Conservation (phyloP, 306 rosid species). For the Senna siamea region DNA sequence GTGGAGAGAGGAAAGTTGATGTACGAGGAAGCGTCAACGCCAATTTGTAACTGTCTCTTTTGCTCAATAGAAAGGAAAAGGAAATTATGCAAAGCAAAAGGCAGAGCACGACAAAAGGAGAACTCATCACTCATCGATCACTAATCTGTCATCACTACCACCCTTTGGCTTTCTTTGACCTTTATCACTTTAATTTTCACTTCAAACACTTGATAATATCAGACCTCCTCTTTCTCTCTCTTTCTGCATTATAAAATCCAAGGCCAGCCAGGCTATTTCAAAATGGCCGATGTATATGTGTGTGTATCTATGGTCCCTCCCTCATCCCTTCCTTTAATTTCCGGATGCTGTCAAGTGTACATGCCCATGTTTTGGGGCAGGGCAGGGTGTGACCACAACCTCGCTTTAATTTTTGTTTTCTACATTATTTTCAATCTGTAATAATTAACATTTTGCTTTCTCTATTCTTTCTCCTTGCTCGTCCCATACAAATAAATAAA, state of each 20-base stretch:
- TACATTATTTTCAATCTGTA: neutral
- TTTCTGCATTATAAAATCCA: no score
- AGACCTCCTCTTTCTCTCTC: no score
- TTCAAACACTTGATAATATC: no score
- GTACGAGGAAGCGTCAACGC: constrained; percentile 55
- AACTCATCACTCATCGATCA: no score
- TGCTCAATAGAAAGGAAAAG: constrained; percentile 44
- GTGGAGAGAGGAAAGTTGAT: constrained; percentile 19
- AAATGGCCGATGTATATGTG: no score
- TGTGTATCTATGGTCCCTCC: constrained; percentile 30
- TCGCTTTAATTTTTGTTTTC: neutral
- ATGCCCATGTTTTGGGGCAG: neutral
- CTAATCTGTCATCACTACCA: no score
- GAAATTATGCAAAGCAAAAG: constrained; percentile 45
- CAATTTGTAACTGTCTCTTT: constrained; percentile 49
- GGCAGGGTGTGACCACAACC: constrained; percentile 25
- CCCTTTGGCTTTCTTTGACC: neutral
- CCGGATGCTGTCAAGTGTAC: constrained; percentile 33
- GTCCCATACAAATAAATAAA: neutral
- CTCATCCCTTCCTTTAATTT: neutral
- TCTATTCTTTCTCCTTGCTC: neutral
- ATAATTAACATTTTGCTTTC: neutral
- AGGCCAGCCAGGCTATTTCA: no score
- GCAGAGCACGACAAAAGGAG: constrained; percentile 32
- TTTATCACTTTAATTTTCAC: neutral